phyloP scores from a whole-genome alignment of 257 asterid genomes.

The Petrea volubilis region DNA sequence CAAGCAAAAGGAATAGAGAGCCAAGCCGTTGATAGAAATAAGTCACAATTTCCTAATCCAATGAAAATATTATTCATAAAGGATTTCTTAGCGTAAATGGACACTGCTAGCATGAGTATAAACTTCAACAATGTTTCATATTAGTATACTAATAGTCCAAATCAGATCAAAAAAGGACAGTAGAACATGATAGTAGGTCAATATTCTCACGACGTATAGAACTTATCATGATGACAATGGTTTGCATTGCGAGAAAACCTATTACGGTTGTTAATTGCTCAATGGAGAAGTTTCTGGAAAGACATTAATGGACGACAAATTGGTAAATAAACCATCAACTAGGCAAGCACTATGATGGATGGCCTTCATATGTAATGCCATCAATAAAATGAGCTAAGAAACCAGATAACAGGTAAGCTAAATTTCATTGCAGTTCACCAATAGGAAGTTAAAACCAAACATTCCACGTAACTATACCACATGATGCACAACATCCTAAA shows the following conservation, averaged over 20 bases:
- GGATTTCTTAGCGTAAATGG: not conserved
- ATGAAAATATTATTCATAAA: not conserved
- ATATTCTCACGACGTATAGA: not conserved
- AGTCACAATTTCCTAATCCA: not conserved
- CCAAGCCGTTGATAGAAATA: not conserved
- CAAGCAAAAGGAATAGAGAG: not conserved
- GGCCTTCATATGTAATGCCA: too few relatives aligned
- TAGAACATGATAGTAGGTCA: not conserved
- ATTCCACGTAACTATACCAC: constrained; percentile 8
- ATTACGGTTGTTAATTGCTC: too few relatives aligned
- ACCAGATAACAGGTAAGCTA: too few relatives aligned
- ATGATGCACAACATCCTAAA: constrained; percentile 3
- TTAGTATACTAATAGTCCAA: not conserved
- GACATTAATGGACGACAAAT: too few relatives aligned
- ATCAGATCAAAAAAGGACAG: constrained; percentile 1
- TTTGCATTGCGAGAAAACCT: too few relatives aligned
- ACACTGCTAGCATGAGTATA: not conserved
- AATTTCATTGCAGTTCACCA: too few relatives aligned
- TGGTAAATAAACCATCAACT: too few relatives aligned
- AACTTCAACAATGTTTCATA: constrained; percentile 5
- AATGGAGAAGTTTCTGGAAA: too few relatives aligned
- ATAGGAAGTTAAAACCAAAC: too few relatives aligned
- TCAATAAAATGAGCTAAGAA: not conserved
- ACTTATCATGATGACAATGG: not conserved
- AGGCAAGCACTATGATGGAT: too few relatives aligned